Evolutionary conservation across 1,284 basidiomycete species (phyloP).

Genomic region (Pyrrhoderma noxium): DNA sequence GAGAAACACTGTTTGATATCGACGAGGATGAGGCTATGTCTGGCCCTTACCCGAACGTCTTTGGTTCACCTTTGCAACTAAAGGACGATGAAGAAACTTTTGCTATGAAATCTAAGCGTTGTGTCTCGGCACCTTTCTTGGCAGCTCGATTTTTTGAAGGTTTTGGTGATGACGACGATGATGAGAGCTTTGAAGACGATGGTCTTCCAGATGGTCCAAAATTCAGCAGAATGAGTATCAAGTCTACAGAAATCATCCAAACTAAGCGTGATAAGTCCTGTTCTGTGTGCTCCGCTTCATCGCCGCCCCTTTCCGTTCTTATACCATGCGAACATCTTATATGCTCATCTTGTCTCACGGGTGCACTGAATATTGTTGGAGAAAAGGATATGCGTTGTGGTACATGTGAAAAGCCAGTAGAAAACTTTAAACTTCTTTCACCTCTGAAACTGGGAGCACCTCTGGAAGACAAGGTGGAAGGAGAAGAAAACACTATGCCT

Average conservation of each 20-base stretch:
- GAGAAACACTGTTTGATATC: constrained; percentile 50
- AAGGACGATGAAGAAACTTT: not conserved
- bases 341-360: constrained; percentile 72
- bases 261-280: constrained; percentile 26
- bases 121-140: constrained; percentile 18
- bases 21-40: constrained; percentile 45
- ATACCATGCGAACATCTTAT: constrained; percentile 66
- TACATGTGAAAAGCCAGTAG: constrained; percentile 60
- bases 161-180: constrained; percentile 11
- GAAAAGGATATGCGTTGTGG: constrained; percentile 80
- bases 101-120: constrained; percentile 2
- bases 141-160: constrained; percentile 11
- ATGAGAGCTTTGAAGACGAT: constrained; percentile 15
- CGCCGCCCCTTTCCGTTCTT: constrained; percentile 46
- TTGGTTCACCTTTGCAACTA: constrained; percentile 29
- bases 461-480: constrained; percentile 7
- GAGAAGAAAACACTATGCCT: not conserved
- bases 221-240: not conserved
- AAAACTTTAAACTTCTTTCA: constrained; percentile 50
- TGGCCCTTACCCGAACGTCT: constrained; percentile 40
- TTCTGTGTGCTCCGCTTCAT: constrained; percentile 40
- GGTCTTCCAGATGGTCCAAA: constrained; percentile 7
- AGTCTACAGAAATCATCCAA: constrained; percentile 18
- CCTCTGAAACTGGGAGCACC: constrained; percentile 7
- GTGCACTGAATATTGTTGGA: constrained; percentile 75